phyloP scores from a whole-genome alignment of 2,329 filamentous ascomycete species.

The Fusarium marasasianum region DNA sequence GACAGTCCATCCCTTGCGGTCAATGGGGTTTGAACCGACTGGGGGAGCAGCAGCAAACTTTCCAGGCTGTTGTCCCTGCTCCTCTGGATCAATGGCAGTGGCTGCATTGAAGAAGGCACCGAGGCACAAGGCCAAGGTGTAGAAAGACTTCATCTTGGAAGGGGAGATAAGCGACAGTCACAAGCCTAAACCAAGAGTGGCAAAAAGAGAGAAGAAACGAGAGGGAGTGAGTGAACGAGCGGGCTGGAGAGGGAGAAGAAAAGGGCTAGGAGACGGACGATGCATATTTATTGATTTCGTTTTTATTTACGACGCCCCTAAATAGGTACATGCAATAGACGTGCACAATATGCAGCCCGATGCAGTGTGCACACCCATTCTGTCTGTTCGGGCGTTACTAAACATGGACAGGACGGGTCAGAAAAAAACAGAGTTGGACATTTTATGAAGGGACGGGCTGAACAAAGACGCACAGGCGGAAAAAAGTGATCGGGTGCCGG shows the following conservation, averaged over 20 bases:
- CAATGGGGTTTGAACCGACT: conserved; percentile 22
- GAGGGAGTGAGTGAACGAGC: neutral
- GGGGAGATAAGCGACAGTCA: neutral
- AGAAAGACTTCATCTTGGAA: conserved; percentile 8
- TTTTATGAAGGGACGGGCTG: conserved; percentile 5
- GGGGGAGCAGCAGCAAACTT: conserved; percentile 25
- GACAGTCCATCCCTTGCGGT: conserved; percentile 30
- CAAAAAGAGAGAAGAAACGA: neutral
- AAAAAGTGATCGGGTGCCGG: neutral
- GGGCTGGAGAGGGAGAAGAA: neutral
- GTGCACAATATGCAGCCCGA: conserved; percentile 5
- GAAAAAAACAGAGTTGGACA: neutral
- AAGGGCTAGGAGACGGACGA: neutral
- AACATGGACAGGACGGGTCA: neutral
- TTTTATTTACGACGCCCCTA: neutral
- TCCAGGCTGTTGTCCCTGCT: conserved; percentile 14
- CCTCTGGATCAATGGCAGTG: conserved; percentile 6
- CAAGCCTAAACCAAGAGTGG: conserved; percentile 5
- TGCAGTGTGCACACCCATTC: conserved; percentile 1
- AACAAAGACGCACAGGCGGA: neutral
- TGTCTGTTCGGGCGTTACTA: conserved; percentile 6
- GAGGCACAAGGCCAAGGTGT: conserved; percentile 14
- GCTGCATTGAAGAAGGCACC: neutral
- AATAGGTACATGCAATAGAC: neutral
- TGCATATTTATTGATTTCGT: conserved; percentile 21